These are phyloP conservation scores for Lyophyllum shimeji DNA, from an alignment of 768 basidiomycete species.

Conservation along the genomic window DNA sequence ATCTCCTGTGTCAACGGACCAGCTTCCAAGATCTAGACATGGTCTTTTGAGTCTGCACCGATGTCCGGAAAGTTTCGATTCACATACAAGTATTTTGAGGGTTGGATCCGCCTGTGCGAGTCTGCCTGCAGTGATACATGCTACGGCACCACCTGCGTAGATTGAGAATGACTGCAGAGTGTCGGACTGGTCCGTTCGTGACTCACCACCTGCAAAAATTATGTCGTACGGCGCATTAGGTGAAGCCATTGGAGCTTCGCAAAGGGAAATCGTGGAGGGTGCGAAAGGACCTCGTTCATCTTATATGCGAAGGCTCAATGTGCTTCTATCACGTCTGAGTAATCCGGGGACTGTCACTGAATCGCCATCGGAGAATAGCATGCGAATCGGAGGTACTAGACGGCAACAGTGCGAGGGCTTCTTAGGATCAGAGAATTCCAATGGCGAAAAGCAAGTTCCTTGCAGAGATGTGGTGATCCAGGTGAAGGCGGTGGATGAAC, in stretches of 20 bases:
- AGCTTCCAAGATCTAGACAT: slow-evolving; percentile 51
- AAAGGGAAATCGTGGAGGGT: neutral
- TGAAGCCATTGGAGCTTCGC: slow-evolving; percentile 1
- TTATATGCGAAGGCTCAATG: neutral
- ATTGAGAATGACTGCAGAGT: neutral
- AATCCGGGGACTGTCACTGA: neutral
- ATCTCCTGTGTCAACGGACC: slow-evolving; percentile 51
- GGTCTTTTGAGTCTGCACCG: neutral
- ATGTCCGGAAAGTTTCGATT: neutral
- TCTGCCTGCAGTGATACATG: slow-evolving; percentile 56
- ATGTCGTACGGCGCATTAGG: slow-evolving; percentile 37
- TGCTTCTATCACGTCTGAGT: neutral
- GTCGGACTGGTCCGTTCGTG: neutral
- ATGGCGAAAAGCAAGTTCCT: too few relatives aligned
- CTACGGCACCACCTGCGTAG: slow-evolving; percentile 48
- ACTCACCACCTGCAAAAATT: slow-evolving; percentile 57
- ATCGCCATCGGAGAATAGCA: neutral
- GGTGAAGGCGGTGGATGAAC: neutral
- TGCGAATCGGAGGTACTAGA: neutral
- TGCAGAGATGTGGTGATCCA: too few relatives aligned
- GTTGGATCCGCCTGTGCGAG: slow-evolving; percentile 52
- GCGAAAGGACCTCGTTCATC: neutral
- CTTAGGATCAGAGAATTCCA: too few relatives aligned
- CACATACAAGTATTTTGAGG: slow-evolving; percentile 52
- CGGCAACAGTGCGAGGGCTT: too few relatives aligned